Evolutionary conservation across 2,329 filamentous ascomycete species (phyloP), one percentile per base, ranked within the genome.

Genomic region (Aspergillus tanneri): DNA sequence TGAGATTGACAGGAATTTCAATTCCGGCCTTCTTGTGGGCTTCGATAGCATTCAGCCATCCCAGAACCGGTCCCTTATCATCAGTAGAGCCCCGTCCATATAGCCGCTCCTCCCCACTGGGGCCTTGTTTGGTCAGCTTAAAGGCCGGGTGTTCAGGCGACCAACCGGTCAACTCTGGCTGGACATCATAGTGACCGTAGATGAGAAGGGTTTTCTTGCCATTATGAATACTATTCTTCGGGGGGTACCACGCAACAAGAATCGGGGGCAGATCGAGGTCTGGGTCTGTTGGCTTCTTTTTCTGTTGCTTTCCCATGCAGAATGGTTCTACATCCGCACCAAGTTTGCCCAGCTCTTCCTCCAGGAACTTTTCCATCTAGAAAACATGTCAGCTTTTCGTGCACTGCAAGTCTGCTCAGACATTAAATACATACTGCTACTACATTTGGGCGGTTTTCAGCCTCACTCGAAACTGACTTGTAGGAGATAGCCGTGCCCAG

Each of bases 1-100:
- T 79, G 55, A 95, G 78, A 75, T 95, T 95, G 64, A 95, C 89
- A 3, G 47, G 43, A 23, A 50, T 9, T 7, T 50, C 42, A n/a
- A 46, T 16, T 5, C 16, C 23, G 3, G 47, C 42, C 24, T 42
- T 24, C 23, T 50, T 23, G 22, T 46, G 25, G n/a, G 47, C 47
- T n/a, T 50, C 36, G 11, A 50, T 12, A 7, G 28, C 42, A 40
- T 42, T 46, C 10, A 50, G 27, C 47, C 47, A 50, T 3, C 8
- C 42, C 9, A 45, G 5, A 4, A 50, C 27, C 4, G 47, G 47
- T 16, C 47, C 47, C 25, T 50, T 50, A 18, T 50, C 47, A 22
- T 50, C 47, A 18, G 47, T 42, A 19, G 36, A 22, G 10, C 47
- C 47, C 10, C 42, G 42, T 22, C 47, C 47, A 38, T 36, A 49